Percentiles rank a stretch among this genome's conserved stretches.
Conservation (phyloP, 495 filamentous ascomycete species). For the Lentithecium fluviatile region DNA sequence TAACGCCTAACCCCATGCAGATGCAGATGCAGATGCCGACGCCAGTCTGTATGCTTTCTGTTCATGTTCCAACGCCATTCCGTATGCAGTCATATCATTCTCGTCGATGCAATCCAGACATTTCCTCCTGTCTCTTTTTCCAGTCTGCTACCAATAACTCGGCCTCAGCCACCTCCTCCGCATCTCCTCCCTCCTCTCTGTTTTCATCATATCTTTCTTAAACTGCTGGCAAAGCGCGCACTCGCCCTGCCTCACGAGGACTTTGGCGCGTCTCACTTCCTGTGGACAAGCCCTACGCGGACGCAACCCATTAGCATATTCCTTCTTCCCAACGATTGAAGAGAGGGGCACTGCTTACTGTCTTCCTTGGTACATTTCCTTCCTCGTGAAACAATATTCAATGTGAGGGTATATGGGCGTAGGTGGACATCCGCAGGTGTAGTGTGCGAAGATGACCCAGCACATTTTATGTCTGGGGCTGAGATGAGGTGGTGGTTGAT, state of each 20-base stretch:
- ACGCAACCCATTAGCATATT: too few relatives aligned
- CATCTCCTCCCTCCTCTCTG: conserved; percentile 8
- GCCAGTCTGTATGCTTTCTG: too few relatives aligned
- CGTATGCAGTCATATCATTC: background rate
- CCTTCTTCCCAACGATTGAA: too few relatives aligned
- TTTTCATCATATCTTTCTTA: conserved; percentile 7
- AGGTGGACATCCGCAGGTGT: conserved; percentile 30
- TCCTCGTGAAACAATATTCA: too few relatives aligned
- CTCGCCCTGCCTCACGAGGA: background rate
- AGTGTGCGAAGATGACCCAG: conserved; percentile 8
- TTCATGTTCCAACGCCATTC: too few relatives aligned
- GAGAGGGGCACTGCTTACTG: too few relatives aligned
- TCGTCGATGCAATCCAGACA: background rate
- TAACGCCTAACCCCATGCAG: too few relatives aligned
- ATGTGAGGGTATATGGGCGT: conserved; percentile 3
- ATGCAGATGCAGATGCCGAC: too few relatives aligned
- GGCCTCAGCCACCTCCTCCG: conserved; percentile 13
- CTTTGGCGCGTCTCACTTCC: conserved; percentile 7
- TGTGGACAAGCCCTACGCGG: conserved; percentile 14
- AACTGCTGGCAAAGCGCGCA: conserved; percentile 29
- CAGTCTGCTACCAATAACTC: background rate
- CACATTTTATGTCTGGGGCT: conserved; percentile 19
- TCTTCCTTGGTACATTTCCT: too few relatives aligned
- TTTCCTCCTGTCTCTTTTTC: background rate
- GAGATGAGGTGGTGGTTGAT: too few relatives aligned